A percentile compares a stretch with the other conserved stretches of the same genome.
Evolutionary conservation across 1,284 basidiomycete genomes (phyloP).

Genomic region (Ganoderma boninense): DNA sequence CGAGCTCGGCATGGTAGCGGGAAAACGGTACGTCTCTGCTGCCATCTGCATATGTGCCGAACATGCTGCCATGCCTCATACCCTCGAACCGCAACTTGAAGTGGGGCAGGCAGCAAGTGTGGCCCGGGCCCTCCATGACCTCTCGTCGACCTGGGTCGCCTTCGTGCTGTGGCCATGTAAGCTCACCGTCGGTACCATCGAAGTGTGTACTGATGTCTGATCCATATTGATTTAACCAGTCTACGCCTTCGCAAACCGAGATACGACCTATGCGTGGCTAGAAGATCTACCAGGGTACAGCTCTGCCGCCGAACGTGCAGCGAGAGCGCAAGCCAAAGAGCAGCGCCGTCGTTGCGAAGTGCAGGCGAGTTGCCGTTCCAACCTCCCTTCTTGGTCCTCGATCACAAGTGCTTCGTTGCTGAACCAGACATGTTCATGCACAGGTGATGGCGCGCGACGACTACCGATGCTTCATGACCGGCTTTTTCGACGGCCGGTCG

Average conservation of each 20-base stretch:
- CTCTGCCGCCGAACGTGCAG: background rate
- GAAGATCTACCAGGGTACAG: background rate
- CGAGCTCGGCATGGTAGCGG: background rate
- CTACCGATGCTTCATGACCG: background rate
- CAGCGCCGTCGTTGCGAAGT: background rate
- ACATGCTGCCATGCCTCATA: background rate
- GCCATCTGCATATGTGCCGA: background rate
- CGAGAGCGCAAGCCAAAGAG: background rate
- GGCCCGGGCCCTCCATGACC: background rate
- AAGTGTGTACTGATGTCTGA: background rate
- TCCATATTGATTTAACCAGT: background rate
- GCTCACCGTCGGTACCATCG: background rate
- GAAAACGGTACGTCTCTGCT: conserved; percentile 3
- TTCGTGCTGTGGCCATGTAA: conserved; percentile 3
- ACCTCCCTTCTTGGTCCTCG: background rate
- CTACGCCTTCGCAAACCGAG: background rate
- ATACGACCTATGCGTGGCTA: background rate
- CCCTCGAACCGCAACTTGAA: background rate
- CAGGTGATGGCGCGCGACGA: background rate
- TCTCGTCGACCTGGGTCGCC: background rate
- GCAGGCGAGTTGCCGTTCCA: background rate
- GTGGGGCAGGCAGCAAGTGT: background rate
- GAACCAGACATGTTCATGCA: background rate
- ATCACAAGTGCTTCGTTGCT: background rate
- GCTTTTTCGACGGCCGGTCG: background rate